Conservation (phyloP, 163 green algal genomes). For the Smithsoniella earleae region DNA sequence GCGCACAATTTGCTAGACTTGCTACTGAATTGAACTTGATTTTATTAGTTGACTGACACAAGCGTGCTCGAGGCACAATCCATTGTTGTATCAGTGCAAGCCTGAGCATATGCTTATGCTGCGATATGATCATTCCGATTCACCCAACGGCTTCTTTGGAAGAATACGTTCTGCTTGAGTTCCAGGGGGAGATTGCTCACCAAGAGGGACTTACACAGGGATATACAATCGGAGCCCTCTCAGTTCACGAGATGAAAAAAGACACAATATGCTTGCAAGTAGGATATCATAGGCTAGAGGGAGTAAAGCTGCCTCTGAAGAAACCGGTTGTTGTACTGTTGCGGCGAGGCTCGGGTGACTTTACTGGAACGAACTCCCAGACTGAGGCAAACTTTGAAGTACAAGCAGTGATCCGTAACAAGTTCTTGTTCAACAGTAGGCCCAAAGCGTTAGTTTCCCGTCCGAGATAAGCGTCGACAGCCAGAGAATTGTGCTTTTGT, state of each 20-base stretch:
- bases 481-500: background rate
- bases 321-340: slow-evolving; percentile 16
- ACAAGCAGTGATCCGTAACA: background rate
- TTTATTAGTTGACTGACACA: no score
- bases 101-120: no score
- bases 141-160: background rate
- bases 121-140: slow-evolving; percentile 21
- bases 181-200: slow-evolving; percentile 19
- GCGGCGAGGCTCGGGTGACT: background rate
- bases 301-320: slow-evolving; percentile 3
- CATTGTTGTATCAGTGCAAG: no score
- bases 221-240: background rate
- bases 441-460: slow-evolving; percentile 6
- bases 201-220: slow-evolving; percentile 1
- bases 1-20: no score
- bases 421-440: slow-evolving; percentile 9
- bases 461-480: background rate
- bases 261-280: slow-evolving; percentile 12
- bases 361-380: background rate
- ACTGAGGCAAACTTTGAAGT: background rate
- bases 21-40: no score
- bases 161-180: slow-evolving; percentile 14
- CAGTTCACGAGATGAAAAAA: background rate
- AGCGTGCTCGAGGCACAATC: no score
- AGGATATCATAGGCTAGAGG: slow-evolving; percentile 16